A percentile compares a stretch with the other conserved stretches of the same genome.
Conservation (phyloP, 805 yeast species). For the Saccharomycopsis synnaedendra region DNA sequence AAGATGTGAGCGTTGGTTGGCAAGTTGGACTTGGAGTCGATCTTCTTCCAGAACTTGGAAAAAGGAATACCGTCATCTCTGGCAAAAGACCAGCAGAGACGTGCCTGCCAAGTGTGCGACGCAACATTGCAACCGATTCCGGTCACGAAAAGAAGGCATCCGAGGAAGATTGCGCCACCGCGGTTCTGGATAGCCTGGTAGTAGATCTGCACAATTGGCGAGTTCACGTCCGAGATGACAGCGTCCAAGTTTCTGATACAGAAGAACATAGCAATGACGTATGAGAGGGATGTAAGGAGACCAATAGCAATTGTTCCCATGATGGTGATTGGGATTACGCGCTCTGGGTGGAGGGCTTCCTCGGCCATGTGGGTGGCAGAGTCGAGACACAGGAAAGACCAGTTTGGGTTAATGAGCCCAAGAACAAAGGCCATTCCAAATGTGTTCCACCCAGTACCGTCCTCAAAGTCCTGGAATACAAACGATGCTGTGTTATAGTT, state of each 20-base stretch:
- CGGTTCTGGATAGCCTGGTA: slow-evolving; percentile 42
- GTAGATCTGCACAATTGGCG: slow-evolving; percentile 55
- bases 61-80: slow-evolving; percentile 54
- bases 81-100: slow-evolving; percentile 58
- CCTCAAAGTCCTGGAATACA: slow-evolving; percentile 42
- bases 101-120: slow-evolving; percentile 57
- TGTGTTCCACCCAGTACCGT: slow-evolving; percentile 50
- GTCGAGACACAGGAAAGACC: slow-evolving; percentile 61
- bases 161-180: slow-evolving; percentile 45
- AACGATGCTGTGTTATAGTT: slow-evolving; percentile 38
- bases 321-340: slow-evolving; percentile 50
- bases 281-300: slow-evolving; percentile 44
- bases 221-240: slow-evolving; percentile 25
- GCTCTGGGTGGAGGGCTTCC: slow-evolving; percentile 46
- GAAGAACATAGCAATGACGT: slow-evolving; percentile 47
- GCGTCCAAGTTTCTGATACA: slow-evolving; percentile 40
- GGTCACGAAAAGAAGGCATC: slow-evolving; percentile 36
- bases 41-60: slow-evolving; percentile 37
- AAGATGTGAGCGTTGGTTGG: slow-evolving; percentile 51
- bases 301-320: slow-evolving; percentile 57
- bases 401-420: slow-evolving; percentile 62
- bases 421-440: slow-evolving; percentile 52
- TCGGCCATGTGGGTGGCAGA: slow-evolving; percentile 67
- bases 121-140: slow-evolving; percentile 50
- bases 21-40: slow-evolving; percentile 36